A percentile compares a stretch with the other conserved stretches of the same genome.
phyloP scores from a whole-genome alignment of 345 rosid genomes.

The Hibiscus tridactylites region DNA sequence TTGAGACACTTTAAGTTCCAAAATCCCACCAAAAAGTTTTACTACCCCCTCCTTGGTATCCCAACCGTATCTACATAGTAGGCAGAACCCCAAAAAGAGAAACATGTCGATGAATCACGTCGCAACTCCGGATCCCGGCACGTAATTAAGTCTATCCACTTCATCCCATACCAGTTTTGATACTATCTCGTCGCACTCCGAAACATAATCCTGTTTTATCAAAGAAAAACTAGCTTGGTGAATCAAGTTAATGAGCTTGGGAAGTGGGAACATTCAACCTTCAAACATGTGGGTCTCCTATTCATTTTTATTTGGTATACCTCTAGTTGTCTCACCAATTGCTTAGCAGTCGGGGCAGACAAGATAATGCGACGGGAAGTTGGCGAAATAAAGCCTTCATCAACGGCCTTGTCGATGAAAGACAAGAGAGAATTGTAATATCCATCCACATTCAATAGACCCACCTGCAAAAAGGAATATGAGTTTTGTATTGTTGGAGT shows the following conservation, averaged over 20 bases:
- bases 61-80: conserved; percentile 1
- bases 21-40: conserved; percentile 2
- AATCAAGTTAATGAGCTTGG: not conserved
- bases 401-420: conserved; percentile 86
- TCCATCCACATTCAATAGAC: conserved; percentile 90
- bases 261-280: not conserved
- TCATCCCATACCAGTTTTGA: conserved; percentile 82
- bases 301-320: conserved; percentile 19
- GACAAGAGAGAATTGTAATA: conserved; percentile 75
- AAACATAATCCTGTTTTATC: conserved; percentile 55
- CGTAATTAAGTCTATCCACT: conserved; percentile 53
- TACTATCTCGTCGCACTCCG: conserved; percentile 68
- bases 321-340: conserved; percentile 81
- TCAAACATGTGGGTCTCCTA: too few species aligned
- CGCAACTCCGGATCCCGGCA: conserved; percentile 50
- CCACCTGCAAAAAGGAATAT: conserved; percentile 48
- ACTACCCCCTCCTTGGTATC: not conserved
- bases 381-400: conserved; percentile 87
- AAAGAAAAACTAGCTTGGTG: not conserved
- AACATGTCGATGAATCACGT: conserved; percentile 15
- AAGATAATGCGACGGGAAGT: conserved; percentile 78
- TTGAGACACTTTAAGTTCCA: not conserved
- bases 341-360: conserved; percentile 78
- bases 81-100: not conserved
- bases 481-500: too few species aligned